Evolutionary conservation across 768 basidiomycete genomes (phyloP).

Genomic region (Macrolepiota albuminosa): DNA sequence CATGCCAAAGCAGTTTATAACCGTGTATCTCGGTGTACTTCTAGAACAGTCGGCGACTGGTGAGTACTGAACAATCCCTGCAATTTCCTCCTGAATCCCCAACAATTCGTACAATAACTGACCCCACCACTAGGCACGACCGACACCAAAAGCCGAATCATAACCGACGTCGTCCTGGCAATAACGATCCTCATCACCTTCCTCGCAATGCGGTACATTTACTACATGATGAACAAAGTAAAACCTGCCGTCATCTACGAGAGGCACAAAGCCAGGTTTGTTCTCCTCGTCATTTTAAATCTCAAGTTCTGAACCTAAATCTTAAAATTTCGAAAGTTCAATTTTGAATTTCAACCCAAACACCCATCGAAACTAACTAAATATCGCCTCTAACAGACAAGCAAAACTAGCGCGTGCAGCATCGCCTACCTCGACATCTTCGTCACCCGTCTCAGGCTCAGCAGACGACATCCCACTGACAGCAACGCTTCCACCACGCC

Average conservation of each 20-base stretch:
- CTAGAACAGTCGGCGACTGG: no score
- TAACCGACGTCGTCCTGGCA: no score
- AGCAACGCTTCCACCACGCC: not conserved
- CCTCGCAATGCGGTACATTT: no score
- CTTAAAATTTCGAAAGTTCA: no score
- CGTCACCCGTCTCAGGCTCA: conserved; percentile 18
- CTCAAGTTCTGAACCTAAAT: no score
- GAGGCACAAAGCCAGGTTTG: conserved; percentile 53
- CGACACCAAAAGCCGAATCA: no score
- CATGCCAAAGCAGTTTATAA: conserved; percentile 87
- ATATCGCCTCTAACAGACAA: conserved; percentile 35
- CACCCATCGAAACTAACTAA: no score
- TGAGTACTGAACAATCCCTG: no score
- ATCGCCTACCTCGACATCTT: conserved; percentile 12
- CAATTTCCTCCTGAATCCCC: no score
- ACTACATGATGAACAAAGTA: no score
- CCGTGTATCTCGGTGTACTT: conserved; percentile 85
- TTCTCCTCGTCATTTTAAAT: not conserved
- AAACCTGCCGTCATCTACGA: no score
- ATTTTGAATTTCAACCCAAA: not conserved
- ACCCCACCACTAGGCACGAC: conserved; percentile 29
- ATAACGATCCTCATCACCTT: no score
- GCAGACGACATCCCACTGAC: conserved; percentile 34
- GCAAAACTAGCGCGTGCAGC: conserved; percentile 37
- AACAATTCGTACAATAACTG: not conserved